These are phyloP conservation scores for Zygosaccharomyces pseudorouxii DNA, from an alignment of 805 yeast species.

Conservation along the genomic window DNA sequence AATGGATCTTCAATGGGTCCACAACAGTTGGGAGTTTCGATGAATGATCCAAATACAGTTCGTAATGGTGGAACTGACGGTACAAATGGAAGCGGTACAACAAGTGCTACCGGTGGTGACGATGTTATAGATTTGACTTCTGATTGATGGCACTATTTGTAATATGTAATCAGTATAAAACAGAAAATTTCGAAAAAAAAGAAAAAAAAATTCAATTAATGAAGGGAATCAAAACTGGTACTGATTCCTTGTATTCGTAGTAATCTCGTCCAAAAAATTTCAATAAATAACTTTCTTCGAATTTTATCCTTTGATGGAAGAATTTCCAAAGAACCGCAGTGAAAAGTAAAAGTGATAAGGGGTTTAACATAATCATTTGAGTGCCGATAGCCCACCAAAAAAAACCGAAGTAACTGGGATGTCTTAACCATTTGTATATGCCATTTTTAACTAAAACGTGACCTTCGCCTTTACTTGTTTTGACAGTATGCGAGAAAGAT, in stretches of 20 bases:
- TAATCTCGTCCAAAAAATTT: slow-evolving; percentile 72
- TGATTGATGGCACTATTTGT: slow-evolving; percentile 10
- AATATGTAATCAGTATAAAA: neutral
- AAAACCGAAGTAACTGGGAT: slow-evolving; percentile 90
- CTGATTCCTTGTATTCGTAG: slow-evolving; percentile 43
- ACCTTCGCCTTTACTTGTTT: slow-evolving; percentile 43
- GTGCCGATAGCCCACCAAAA: slow-evolving; percentile 92
- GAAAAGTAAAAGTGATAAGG: slow-evolving; percentile 53
- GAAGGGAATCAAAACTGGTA: slow-evolving; percentile 64
- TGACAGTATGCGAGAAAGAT: slow-evolving; percentile 81
- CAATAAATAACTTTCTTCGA: slow-evolving; percentile 64
- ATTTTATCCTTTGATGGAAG: slow-evolving; percentile 59
- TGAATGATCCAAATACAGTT: slow-evolving; percentile 4
- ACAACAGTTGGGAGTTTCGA: slow-evolving; percentile 6
- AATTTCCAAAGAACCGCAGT: slow-evolving; percentile 58
- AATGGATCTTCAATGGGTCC: neutral
- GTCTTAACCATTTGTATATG: slow-evolving; percentile 62
- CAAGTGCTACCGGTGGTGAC: slow-evolving; percentile 1
- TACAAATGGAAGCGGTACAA: neutral
- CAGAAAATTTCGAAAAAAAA: neutral
- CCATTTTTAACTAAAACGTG: slow-evolving; percentile 75
- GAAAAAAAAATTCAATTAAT: slow-evolving; percentile 26
- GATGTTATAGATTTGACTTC: slow-evolving; percentile 30
- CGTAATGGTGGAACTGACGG: neutral
- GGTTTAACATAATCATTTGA: slow-evolving; percentile 66